phyloP scores from a whole-genome alignment of 2,329 filamentous ascomycete species.

The Aspergillus neoniger region DNA sequence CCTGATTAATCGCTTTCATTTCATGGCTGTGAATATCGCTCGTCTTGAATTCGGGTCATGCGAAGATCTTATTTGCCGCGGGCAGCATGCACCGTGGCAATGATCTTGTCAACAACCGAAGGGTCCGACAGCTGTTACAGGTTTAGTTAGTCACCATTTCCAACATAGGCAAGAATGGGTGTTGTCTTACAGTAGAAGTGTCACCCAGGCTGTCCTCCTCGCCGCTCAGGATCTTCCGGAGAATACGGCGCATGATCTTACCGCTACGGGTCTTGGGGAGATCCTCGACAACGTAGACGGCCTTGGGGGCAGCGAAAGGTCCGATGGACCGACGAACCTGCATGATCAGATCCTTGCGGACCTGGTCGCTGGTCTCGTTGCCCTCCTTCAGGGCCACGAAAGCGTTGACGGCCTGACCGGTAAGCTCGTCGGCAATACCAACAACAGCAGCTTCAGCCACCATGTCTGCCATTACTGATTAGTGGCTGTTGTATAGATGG shows the following conservation, averaged over 20 bases:
- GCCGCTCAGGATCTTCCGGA: slow-evolving; percentile 94
- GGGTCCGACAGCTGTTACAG: slow-evolving; percentile 76
- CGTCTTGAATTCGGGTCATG: slow-evolving; percentile 6
- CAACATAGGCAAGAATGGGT: background rate
- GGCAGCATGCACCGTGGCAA: slow-evolving; percentile 68
- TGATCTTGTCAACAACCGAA: slow-evolving; percentile 84
- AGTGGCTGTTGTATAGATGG: slow-evolving; percentile 12
- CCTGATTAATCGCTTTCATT: slow-evolving; percentile 5
- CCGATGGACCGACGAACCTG: slow-evolving; percentile 98
- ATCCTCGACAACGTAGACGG: slow-evolving; percentile 85
- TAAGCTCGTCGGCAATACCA: slow-evolving; percentile 88
- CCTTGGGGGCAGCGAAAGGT: slow-evolving; percentile 94
- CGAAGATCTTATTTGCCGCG: slow-evolving; percentile 40
- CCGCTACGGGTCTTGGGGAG: slow-evolving; percentile 95
- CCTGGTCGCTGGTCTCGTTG: slow-evolving; percentile 71
- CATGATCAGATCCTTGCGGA: slow-evolving; percentile 89
- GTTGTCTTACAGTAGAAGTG: slow-evolving; percentile 73
- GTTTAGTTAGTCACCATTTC: slow-evolving; percentile 12
- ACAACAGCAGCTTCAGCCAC: slow-evolving; percentile 96
- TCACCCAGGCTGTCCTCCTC: slow-evolving; percentile 98
- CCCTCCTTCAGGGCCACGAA: slow-evolving; percentile 92
- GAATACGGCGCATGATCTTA: slow-evolving; percentile 97
- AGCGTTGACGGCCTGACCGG: slow-evolving; percentile 94
- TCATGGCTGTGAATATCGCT: slow-evolving; percentile 7
- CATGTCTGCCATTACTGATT: slow-evolving; percentile 28